A percentile compares a stretch with the other conserved stretches of the same genome.
Conservation (phyloP, 23 red algal species). For the Cyanidium caldarium region DNA sequence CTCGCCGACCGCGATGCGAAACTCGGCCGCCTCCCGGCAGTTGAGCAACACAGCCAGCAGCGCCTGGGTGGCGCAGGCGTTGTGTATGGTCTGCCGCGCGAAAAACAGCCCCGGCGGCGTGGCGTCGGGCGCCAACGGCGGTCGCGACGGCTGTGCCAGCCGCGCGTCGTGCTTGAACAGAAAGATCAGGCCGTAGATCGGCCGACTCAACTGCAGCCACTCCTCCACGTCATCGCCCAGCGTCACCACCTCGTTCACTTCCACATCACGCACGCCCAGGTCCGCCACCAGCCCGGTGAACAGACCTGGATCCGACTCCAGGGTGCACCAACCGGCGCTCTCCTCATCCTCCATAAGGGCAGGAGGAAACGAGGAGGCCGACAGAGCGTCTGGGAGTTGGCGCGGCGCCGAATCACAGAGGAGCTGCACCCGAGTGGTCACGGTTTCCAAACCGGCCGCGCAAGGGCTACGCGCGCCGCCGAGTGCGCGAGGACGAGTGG, state of each 20-base stretch:
- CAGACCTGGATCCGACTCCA: slow-evolving; percentile 74
- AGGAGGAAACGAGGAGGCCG: too few species aligned
- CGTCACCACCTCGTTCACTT: slow-evolving; percentile 69
- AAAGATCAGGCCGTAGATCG: slow-evolving; percentile 66
- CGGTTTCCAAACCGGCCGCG: too few species aligned
- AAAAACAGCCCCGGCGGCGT: slow-evolving; percentile 44
- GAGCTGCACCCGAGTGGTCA: too few species aligned
- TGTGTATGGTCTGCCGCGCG: slow-evolving; percentile 69
- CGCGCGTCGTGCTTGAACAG: slow-evolving; percentile 66
- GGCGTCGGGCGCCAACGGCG: neutral
- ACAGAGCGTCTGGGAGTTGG: too few species aligned
- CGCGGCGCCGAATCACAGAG: too few species aligned
- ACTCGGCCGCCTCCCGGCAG: neutral
- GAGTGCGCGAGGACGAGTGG: too few species aligned
- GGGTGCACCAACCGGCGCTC: slow-evolving; percentile 65
- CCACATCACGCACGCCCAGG: slow-evolving; percentile 49
- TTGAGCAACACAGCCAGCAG: slow-evolving; percentile 77
- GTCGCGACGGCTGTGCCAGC: neutral
- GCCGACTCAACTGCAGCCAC: neutral
- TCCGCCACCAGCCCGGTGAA: slow-evolving; percentile 55
- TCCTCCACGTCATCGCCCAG: slow-evolving; percentile 28
- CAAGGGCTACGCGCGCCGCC: too few species aligned
- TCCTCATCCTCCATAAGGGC: too few species aligned
- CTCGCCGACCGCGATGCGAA: slow-evolving; percentile 34
- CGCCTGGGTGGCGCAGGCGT: slow-evolving; percentile 84